Percentiles rank a stretch among this genome's conserved stretches.
These are phyloP conservation scores for Diaporthe citrichinensis DNA, from an alignment of 2,329 filamentous ascomycete genomes.

Conservation along the genomic window DNA sequence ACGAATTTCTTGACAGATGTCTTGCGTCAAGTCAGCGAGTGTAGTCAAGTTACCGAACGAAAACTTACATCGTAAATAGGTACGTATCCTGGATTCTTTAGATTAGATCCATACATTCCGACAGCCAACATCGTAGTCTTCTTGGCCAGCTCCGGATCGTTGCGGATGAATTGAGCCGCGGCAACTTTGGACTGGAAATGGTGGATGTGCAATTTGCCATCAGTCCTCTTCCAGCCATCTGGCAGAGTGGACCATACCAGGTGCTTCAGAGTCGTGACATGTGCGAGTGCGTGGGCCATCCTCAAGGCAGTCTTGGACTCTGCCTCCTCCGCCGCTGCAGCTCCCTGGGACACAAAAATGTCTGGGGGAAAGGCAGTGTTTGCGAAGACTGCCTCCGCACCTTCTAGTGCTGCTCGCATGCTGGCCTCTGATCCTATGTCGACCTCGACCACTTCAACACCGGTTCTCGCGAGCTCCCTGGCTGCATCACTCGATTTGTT, in stretches of 20 bases:
- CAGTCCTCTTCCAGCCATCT: not conserved
- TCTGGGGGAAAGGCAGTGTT: not conserved
- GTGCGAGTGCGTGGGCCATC: not conserved
- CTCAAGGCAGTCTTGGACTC: not conserved
- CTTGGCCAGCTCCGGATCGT: not conserved
- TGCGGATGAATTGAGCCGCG: not conserved
- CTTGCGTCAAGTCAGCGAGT: not conserved
- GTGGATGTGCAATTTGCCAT: not conserved
- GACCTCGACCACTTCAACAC: constrained; percentile 11
- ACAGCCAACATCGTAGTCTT: constrained; percentile 1
- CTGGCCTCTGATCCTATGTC: not conserved
- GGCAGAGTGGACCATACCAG: constrained; percentile 3
- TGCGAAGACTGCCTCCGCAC: not conserved
- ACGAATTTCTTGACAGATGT: not conserved
- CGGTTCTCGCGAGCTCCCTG: not conserved
- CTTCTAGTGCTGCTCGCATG: not conserved
- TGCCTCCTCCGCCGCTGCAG: not conserved
- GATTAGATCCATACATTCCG: not conserved
- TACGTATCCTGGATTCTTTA: not conserved
- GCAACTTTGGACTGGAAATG: not conserved
- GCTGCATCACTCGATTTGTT: not conserved
- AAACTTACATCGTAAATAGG: not conserved
- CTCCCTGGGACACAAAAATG: not conserved
- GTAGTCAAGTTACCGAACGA: not conserved
- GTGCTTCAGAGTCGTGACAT: constrained; percentile 14